Percentiles rank a stretch among this genome's conserved stretches.
Evolutionary conservation across 73 alveolate species (phyloP).

Genomic region (Halteria grandinella): DNA sequence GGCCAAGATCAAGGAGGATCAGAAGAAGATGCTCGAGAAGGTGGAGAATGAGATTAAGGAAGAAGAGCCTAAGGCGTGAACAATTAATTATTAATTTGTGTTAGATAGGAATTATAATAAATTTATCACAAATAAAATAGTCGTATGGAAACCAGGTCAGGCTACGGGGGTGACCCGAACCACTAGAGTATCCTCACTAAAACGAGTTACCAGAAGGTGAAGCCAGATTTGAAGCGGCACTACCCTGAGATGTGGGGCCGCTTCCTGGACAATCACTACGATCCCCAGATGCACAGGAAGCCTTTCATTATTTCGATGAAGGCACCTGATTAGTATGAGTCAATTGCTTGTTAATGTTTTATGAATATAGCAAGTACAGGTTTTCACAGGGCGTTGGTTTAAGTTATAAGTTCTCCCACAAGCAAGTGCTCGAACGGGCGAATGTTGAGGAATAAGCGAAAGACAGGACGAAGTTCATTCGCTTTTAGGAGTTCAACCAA

Average conservation of each 20-base stretch:
- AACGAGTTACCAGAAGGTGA: constrained; percentile 19
- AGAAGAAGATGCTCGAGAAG: constrained; percentile 18
- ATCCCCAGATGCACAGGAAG: constrained; percentile 38
- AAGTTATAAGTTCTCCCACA: constrained; percentile 23
- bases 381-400: constrained; percentile 28
- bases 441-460: constrained; percentile 14
- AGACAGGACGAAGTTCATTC: constrained; percentile 24
- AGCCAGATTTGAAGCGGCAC: constrained; percentile 38
- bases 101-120: not conserved
- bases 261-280: constrained; percentile 43
- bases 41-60: constrained; percentile 13
- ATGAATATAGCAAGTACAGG: constrained; percentile 16
- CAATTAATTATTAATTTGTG: not conserved
- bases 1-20: constrained; percentile 26
- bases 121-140: not conserved
- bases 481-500: constrained; percentile 33
- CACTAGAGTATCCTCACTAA: constrained; percentile 26
- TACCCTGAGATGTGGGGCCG: constrained; percentile 53
- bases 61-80: constrained; percentile 32
- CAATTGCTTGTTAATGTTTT: not conserved
- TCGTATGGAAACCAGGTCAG: not conserved
- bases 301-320: constrained; percentile 42
- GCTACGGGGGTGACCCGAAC: not conserved
- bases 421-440: constrained; percentile 24
- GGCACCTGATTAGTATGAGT: constrained; percentile 46